Evolutionary conservation across 2,329 filamentous ascomycete genomes (phyloP).

Genomic region (Sporothrix pallida): DNA sequence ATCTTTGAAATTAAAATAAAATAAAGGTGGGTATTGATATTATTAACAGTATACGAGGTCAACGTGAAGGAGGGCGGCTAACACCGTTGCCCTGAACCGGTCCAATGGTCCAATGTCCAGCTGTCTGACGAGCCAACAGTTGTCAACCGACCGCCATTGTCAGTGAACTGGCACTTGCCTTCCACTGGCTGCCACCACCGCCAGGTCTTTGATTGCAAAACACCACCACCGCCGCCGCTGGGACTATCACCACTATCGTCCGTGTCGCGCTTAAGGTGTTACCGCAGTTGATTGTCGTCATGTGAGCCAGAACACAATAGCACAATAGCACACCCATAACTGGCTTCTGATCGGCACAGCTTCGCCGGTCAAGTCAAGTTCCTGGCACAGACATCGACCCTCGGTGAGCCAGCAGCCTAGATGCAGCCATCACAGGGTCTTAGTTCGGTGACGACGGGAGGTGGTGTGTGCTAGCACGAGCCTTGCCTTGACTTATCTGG

Average conservation of each 20-base stretch:
- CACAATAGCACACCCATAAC: background rate
- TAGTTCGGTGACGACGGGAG: no score
- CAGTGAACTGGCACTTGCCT: background rate
- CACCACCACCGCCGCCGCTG: no score
- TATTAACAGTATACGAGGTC: background rate
- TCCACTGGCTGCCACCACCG: background rate
- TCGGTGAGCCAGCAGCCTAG: no score
- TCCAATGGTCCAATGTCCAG: no score
- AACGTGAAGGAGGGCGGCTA: background rate
- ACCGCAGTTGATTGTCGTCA: background rate
- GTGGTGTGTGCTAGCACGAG: no score
- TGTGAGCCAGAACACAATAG: background rate
- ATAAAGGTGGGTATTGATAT: background rate
- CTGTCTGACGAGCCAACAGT: background rate
- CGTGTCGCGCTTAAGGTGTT: background rate
- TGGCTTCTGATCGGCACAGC: background rate
- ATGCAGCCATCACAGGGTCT: no score
- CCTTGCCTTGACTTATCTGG: no score
- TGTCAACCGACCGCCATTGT: background rate
- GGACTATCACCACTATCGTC: background rate
- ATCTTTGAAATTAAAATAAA: no score
- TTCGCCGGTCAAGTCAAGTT: background rate
- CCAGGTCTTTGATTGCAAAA: background rate
- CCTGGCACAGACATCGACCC: no score
- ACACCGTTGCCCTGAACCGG: background rate